These are phyloP conservation scores for Comarum palustre DNA, from an alignment of 306 rosid species.

Conservation along the genomic window DNA sequence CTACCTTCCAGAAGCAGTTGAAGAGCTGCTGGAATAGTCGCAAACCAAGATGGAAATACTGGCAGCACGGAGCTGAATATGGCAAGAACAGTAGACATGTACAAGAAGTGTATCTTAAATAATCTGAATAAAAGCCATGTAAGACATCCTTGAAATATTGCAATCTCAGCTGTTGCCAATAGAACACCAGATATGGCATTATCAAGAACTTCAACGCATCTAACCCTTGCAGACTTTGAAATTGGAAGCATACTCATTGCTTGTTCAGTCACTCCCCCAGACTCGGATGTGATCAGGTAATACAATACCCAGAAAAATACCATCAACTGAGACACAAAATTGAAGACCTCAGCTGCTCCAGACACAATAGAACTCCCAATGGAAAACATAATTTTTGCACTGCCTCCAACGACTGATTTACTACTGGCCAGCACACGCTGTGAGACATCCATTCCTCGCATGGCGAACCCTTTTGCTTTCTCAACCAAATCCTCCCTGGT, in stretches of 20 bases:
- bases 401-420: constrained; percentile 62
- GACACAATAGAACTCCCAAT: constrained; percentile 69
- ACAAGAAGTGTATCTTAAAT: constrained; percentile 75
- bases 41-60: constrained; percentile 73
- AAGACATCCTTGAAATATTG: constrained; percentile 82
- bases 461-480: constrained; percentile 77
- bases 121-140: constrained; percentile 88
- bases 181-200: constrained; percentile 90
- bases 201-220: constrained; percentile 91
- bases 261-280: constrained; percentile 98
- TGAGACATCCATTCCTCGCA: constrained; percentile 68
- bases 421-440: constrained; percentile 67
- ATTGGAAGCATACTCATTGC: constrained; percentile 81
- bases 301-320: constrained; percentile 92
- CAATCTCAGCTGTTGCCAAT: constrained; percentile 83
- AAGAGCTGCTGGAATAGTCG: constrained; percentile 76
- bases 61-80: constrained; percentile 78
- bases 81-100: constrained; percentile 83
- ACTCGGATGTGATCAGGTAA: constrained; percentile 80
- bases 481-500: constrained; percentile 74
- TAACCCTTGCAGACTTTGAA: constrained; percentile 48
- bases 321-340: constrained; percentile 80
- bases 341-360: constrained; percentile 90
- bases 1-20: constrained; percentile 81
- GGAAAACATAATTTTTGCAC: constrained; percentile 61